These are phyloP conservation scores for Alternaria sp. DNA, from an alignment of 2,329 filamentous ascomycete genomes.

Conservation along the genomic window DNA sequence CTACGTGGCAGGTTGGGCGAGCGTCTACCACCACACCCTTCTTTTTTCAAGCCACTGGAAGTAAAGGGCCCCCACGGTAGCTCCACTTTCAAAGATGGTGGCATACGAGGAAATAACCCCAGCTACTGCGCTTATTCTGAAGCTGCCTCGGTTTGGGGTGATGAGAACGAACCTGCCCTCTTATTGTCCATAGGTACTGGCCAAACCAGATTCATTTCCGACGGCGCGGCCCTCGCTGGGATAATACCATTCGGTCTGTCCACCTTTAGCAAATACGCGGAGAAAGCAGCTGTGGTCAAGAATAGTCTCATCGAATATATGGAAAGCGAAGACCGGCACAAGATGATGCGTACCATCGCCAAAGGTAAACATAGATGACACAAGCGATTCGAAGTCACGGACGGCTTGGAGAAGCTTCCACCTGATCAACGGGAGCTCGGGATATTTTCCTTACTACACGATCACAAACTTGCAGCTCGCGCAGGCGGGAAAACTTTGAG, in stretches of 20 bases:
- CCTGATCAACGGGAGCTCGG: neutral
- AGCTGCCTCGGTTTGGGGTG: neutral
- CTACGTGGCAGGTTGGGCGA: neutral
- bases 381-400: neutral
- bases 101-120: neutral
- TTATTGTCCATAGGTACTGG: neutral
- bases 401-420: neutral
- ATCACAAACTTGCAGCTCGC: too few relatives aligned
- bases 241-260: neutral
- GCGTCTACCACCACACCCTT: neutral
- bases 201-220: rapidly evolving
- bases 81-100: rapidly evolving
- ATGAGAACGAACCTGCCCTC: rapidly evolving
- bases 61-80: rapidly evolving
- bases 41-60: too few relatives aligned
- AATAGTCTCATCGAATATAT: rapidly evolving
- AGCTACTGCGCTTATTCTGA: neutral
- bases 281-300: rapidly evolving
- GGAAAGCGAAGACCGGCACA: neutral
- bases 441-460: too few relatives aligned
- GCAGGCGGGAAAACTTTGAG: too few relatives aligned
- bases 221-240: rapidly evolving
- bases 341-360: neutral
- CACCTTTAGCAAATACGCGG: rapidly evolving
- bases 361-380: neutral